Conservation (phyloP, 805 yeast genomes). For the Nematodospora valgi region DNA sequence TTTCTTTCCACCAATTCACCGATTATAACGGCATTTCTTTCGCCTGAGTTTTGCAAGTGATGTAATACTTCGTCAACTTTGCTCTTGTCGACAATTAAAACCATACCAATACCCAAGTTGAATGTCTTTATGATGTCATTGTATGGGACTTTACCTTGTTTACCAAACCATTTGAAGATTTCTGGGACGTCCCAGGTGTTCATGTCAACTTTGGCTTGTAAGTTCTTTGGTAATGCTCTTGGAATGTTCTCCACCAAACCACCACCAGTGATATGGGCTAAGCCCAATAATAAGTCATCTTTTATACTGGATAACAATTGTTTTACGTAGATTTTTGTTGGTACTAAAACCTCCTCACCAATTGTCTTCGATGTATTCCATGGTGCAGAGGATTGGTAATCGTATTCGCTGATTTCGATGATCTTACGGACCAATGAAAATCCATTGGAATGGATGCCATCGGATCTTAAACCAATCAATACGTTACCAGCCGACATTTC, state of each 20-base stretch:
- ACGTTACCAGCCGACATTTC: conserved; percentile 78
- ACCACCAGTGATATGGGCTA: conserved; percentile 98
- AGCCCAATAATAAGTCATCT: conserved; percentile 69
- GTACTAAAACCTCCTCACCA: conserved; percentile 83
- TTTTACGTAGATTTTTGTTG: conserved; percentile 93
- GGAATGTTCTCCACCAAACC: conserved; percentile 96
- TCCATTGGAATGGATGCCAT: conserved; percentile 96
- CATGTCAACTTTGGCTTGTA: conserved; percentile 81
- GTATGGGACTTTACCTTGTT: conserved; percentile 84
- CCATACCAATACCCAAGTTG: conserved; percentile 97
- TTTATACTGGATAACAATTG: conserved; percentile 75
- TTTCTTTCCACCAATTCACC: conserved; percentile 33
- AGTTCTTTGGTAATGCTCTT: conserved; percentile 78
- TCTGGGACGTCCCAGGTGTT: conserved; percentile 79
- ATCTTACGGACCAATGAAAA: conserved; percentile 92
- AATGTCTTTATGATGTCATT: conserved; percentile 85
- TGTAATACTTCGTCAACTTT: conserved; percentile 57
- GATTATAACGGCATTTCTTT: conserved; percentile 55
- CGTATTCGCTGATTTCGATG: conserved; percentile 69
- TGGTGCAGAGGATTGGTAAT: conserved; percentile 77
- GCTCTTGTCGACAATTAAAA: conserved; percentile 69
- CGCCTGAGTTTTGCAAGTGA: conserved; percentile 62
- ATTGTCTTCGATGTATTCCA: conserved; percentile 71
- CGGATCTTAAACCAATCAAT: conserved; percentile 80
- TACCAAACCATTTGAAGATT: conserved; percentile 92